phyloP scores from a whole-genome alignment of 495 filamentous ascomycete genomes.

The Penicillium cinerascens region DNA sequence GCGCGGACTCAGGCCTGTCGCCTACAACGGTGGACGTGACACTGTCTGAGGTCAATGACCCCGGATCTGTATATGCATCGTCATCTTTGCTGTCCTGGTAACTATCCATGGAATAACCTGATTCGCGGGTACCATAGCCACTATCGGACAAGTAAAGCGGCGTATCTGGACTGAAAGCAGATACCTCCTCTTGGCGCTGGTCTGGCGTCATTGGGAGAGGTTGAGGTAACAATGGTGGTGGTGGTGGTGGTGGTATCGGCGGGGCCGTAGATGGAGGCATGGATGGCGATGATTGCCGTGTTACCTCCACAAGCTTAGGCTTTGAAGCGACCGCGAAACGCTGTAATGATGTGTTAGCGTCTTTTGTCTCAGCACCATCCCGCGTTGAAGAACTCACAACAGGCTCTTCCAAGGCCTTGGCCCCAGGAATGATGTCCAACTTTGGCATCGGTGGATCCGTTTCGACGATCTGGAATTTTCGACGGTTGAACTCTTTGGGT shows the following conservation, averaged over 20 bases:
- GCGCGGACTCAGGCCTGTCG: slow-evolving; percentile 22
- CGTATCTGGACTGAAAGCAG: slow-evolving; percentile 46
- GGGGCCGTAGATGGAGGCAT: slow-evolving; percentile 10
- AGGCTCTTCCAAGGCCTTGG: slow-evolving; percentile 29
- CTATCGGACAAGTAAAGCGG: slow-evolving; percentile 40
- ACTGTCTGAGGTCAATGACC: slow-evolving; percentile 32
- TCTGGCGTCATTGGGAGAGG: slow-evolving; percentile 37
- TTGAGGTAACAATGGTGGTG: slow-evolving; percentile 21
- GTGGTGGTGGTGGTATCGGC: slow-evolving; percentile 15
- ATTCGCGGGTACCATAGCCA: slow-evolving; percentile 35
- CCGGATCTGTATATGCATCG: slow-evolving; percentile 27
- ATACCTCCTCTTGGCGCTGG: slow-evolving; percentile 39
- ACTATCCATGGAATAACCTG: slow-evolving; percentile 25
- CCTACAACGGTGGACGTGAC: slow-evolving; percentile 26
- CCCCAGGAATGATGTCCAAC: slow-evolving; percentile 23
- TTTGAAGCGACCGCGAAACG: slow-evolving; percentile 42
- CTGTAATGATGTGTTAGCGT: slow-evolving; percentile 10
- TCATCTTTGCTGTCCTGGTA: slow-evolving; percentile 28
- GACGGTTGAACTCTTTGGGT: slow-evolving; percentile 31
- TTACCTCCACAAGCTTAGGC: slow-evolving; percentile 43
- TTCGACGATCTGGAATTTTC: slow-evolving; percentile 44
- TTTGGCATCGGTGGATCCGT: slow-evolving; percentile 34
- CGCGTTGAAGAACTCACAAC: slow-evolving; percentile 21
- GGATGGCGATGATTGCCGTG: slow-evolving; percentile 37
- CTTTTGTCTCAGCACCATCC: not conserved